Percentiles rank a stretch among this genome's conserved stretches.
These are phyloP conservation scores for Komagataella ulmi DNA, from an alignment of 805 yeast genomes.

Conservation along the genomic window DNA sequence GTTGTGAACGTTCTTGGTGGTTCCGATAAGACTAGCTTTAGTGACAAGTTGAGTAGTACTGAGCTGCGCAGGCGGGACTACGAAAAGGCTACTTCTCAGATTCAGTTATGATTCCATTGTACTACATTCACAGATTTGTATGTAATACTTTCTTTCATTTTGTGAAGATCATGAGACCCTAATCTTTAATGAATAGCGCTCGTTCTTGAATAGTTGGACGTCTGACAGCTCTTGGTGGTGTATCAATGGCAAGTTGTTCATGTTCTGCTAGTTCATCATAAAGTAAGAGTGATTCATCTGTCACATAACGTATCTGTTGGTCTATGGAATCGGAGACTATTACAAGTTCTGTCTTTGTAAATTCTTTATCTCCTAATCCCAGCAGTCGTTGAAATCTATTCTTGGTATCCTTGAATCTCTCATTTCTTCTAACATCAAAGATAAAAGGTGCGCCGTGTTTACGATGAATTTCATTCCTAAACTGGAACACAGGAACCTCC, in stretches of 20 bases:
- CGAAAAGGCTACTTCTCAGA: constrained; percentile 3
- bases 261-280: constrained; percentile 37
- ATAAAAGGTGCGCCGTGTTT: constrained; percentile 81
- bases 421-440: constrained; percentile 59
- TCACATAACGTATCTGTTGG: constrained; percentile 27
- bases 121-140: background rate
- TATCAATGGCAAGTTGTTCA: constrained; percentile 68
- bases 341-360: constrained; percentile 62
- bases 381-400: constrained; percentile 53
- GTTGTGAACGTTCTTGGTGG: constrained; percentile 52
- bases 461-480: constrained; percentile 49
- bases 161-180: background rate
- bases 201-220: constrained; percentile 36
- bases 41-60: constrained; percentile 78
- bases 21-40: constrained; percentile 28
- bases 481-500: constrained; percentile 62
- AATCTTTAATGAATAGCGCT: constrained; percentile 43
- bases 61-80: constrained; percentile 39
- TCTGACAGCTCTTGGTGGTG: constrained; percentile 68
- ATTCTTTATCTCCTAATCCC: constrained; percentile 71
- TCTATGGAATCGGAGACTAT: constrained; percentile 28
- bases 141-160: background rate
- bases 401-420: constrained; percentile 47
- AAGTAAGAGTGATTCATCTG: constrained; percentile 40
- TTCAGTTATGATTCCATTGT: background rate